phyloP scores from a whole-genome alignment of 371 early-diverging fungal species.

The Conidiobolus incongruus region DNA sequence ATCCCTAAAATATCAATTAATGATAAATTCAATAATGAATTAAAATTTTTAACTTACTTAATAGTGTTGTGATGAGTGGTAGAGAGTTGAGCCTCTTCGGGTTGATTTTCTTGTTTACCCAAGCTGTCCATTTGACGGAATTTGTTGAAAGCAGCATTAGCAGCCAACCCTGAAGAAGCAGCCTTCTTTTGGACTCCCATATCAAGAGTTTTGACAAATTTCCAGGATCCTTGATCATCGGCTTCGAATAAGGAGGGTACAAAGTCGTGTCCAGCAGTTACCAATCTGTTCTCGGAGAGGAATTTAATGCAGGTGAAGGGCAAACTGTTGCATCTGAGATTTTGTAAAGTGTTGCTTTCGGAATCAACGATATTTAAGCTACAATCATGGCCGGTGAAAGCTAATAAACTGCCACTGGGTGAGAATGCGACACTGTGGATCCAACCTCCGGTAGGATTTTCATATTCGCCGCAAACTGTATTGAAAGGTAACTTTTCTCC shows the following conservation, averaged over 20 bases:
- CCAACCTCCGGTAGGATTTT: constrained; percentile 68
- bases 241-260: constrained; percentile 56
- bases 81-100: constrained; percentile 39
- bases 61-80: constrained; percentile 89
- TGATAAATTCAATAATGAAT: background rate
- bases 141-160: constrained; percentile 48
- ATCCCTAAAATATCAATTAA: constrained; percentile 2
- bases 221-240: constrained; percentile 35
- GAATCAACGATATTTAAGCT: constrained; percentile 49
- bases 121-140: constrained; percentile 88
- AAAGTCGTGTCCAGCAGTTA: constrained; percentile 87
- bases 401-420: constrained; percentile 75
- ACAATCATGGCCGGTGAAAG: constrained; percentile 76
- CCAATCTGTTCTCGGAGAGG: constrained; percentile 45
- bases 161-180: constrained; percentile 15
- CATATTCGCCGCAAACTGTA: constrained; percentile 78
- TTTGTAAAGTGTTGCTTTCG: constrained; percentile 27
- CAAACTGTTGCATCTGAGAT: constrained; percentile 35
- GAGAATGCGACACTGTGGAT: constrained; percentile 83
- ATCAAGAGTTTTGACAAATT: constrained; percentile 48
- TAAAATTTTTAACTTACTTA: constrained; percentile 22
- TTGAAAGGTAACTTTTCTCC: constrained; percentile 88
- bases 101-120: constrained; percentile 16
- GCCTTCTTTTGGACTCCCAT: constrained; percentile 30
- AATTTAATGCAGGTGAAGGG: constrained; percentile 64